These are phyloP conservation scores for Meyerozyma sp. DNA, from an alignment of 1,139 yeast species.

Conservation along the genomic window DNA sequence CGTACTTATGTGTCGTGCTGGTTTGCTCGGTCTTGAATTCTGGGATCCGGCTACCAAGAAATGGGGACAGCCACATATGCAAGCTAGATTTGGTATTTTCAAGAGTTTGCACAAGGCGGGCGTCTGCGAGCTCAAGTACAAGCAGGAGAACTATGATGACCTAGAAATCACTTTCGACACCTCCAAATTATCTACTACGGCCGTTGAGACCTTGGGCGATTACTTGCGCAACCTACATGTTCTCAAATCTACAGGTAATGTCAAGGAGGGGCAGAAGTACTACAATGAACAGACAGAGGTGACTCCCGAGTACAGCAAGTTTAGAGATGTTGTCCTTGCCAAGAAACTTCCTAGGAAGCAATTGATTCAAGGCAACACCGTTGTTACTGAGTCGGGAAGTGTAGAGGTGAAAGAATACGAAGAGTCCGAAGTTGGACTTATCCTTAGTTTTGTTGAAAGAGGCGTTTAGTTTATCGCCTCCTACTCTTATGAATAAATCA, in stretches of 20 bases:
- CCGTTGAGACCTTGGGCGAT: conserved; percentile 69
- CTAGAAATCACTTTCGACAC: conserved; percentile 55
- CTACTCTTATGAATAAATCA: too few species aligned
- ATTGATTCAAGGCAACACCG: conserved; percentile 76
- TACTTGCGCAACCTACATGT: conserved; percentile 70
- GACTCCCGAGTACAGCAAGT: conserved; percentile 54
- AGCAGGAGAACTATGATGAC: conserved; percentile 51
- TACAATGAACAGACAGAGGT: conserved; percentile 66
- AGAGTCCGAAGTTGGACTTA: conserved; percentile 71
- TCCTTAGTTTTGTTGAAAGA: conserved; percentile 71
- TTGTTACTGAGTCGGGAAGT: conserved; percentile 24
- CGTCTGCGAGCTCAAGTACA: conserved; percentile 48
- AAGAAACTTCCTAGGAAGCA: conserved; percentile 82
- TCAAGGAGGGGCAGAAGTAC: conserved; percentile 54
- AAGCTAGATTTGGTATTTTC: conserved; percentile 81
- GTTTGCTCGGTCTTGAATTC: conserved; percentile 71
- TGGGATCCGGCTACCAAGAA: conserved; percentile 78
- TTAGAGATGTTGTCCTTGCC: conserved; percentile 60
- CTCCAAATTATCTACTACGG: conserved; percentile 57
- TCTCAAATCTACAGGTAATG: conserved; percentile 74
- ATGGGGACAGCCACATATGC: conserved; percentile 98
- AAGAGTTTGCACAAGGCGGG: conserved; percentile 71
- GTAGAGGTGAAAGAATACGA: conserved; percentile 66
- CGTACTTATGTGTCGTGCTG: conserved; percentile 83
- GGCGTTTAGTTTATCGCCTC: conserved; percentile 15